phyloP scores from a whole-genome alignment of 2,329 filamentous ascomycete genomes.

The Fusarium vanettenii region DNA sequence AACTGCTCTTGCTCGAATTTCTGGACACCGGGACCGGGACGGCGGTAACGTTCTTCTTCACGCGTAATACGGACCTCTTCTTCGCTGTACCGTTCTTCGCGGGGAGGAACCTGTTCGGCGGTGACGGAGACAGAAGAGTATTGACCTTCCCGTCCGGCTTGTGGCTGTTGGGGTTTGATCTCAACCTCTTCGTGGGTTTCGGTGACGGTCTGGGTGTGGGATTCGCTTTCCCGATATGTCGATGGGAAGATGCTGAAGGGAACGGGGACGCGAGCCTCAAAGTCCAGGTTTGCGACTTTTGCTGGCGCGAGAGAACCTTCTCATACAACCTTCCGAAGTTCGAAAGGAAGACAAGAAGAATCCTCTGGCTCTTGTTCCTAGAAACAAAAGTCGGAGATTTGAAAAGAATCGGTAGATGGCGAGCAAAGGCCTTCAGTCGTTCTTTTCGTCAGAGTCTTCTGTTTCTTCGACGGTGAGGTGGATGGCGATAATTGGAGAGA shows the following conservation, averaged over 20 bases:
- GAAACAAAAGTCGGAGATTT: constrained; percentile 63
- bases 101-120: constrained; percentile 70
- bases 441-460: constrained; percentile 49
- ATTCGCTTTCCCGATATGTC: constrained; percentile 79
- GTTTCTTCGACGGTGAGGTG: constrained; percentile 46
- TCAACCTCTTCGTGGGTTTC: constrained; percentile 89
- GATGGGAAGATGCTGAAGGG: constrained; percentile 99
- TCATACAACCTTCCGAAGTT: constrained; percentile 68
- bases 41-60: constrained; percentile 81
- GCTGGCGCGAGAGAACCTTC: constrained; percentile 73
- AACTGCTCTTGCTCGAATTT: constrained; percentile 45
- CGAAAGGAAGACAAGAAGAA: constrained; percentile 78
- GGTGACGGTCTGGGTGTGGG: constrained; percentile 65
- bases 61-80: constrained; percentile 87
- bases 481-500: constrained; percentile 54
- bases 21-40: constrained; percentile 75
- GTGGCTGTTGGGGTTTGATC: constrained; percentile 78
- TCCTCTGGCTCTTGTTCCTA: constrained; percentile 72
- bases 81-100: constrained; percentile 73
- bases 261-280: constrained; percentile 99
- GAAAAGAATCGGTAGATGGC: constrained; percentile 48
- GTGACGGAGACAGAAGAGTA: constrained; percentile 78
- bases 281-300: constrained; percentile 98
- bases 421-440: constrained; percentile 48
- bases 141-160: constrained; percentile 98